phyloP scores from a whole-genome alignment of 371 early-diverging fungal species.

The Coemansia sp. region DNA sequence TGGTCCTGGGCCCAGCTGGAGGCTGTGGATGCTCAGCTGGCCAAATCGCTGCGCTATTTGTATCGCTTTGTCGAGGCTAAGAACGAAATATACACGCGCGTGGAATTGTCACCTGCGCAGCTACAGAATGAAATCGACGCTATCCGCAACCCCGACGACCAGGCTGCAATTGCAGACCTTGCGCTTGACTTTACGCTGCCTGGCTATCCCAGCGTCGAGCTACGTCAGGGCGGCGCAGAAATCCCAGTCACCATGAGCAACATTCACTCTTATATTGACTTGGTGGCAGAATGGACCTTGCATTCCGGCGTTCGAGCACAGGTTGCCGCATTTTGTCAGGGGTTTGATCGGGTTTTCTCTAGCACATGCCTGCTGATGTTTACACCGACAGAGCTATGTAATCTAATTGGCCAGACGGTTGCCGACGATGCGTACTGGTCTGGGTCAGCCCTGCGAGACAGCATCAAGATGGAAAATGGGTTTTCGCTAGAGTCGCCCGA shows the following conservation, averaged over 20 bases:
- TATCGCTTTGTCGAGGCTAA: conserved; percentile 60
- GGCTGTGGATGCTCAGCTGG: conserved; percentile 68
- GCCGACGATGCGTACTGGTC: conserved; percentile 77
- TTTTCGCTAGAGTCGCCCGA: conserved; percentile 71
- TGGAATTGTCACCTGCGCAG: conserved; percentile 30
- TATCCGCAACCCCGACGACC: conserved; percentile 20
- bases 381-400: conserved; percentile 68
- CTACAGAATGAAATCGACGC: conserved; percentile 11
- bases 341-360: conserved; percentile 78
- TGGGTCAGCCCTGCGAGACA: conserved; percentile 60
- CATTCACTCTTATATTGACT: conserved; percentile 69
- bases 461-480: conserved; percentile 87
- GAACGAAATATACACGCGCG: conserved; percentile 56
- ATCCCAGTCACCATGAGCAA: conserved; percentile 72
- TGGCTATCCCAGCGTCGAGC: conserved; percentile 65
- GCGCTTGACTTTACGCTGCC: conserved; percentile 84
- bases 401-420: conserved; percentile 61
- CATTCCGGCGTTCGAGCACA: conserved; percentile 74
- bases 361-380: conserved; percentile 68
- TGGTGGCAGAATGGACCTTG: conserved; percentile 66
- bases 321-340: conserved; percentile 72
- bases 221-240: conserved; percentile 61
- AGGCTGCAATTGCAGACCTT: conserved; percentile 59
- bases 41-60: conserved; percentile 66
- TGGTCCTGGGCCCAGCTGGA: conserved; percentile 47